Base-by-base conservation (phyloP, 805 yeast species). In the Metschnikowia baotianmanensis region DNA sequence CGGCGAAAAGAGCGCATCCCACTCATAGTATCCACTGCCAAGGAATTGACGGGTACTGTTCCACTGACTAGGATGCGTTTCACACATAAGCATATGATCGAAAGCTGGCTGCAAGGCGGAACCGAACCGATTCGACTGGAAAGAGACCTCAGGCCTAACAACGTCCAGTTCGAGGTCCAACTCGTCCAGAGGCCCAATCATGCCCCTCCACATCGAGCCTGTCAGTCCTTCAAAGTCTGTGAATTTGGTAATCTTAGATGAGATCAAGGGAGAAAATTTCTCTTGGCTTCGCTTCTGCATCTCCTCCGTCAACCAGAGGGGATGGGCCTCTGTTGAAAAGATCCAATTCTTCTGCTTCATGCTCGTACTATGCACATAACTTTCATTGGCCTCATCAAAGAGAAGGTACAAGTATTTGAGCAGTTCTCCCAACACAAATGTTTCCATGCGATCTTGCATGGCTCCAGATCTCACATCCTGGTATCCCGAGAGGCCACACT, bases 261-360 rank as follows among this genome's bases (percentile, higher is more conserved):
- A 37, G 16, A 34, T 36, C 12, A 31, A 45, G 12, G 26, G 32
- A 16, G 26, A 22, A n/a, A 51, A 46, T 12, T 32, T 29, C 19
- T 32, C 36, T 24, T 34, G 45, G 36, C 37, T 41, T 11, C 37
- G 18, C 34, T 21, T 18, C 27, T 48, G 48, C 15, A 15, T 49
- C 49, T 43, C 67, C 61, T 20, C 59, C 34, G 77, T 77, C 38
- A 75, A 69, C 95, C 96, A 87, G 47, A 89, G 59, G 3, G 96
- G 96, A 60, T 90, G 98, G 0, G 90, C 96, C 55, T 90, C 98
- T 0, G 98, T 90, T 10, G 91, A 77, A 60, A 89, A 84, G 0
- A 81, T 76, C 64, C 79, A 72, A 41, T 77, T 75, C 45, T 79
- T 70, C 43, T 77, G 56, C 31, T 73, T 67, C 56, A 69, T 62